A percentile compares a stretch with the other conserved stretches of the same genome.
phyloP scores from a whole-genome alignment of 495 filamentous ascomycete genomes.

The Immersiella caudata region DNA sequence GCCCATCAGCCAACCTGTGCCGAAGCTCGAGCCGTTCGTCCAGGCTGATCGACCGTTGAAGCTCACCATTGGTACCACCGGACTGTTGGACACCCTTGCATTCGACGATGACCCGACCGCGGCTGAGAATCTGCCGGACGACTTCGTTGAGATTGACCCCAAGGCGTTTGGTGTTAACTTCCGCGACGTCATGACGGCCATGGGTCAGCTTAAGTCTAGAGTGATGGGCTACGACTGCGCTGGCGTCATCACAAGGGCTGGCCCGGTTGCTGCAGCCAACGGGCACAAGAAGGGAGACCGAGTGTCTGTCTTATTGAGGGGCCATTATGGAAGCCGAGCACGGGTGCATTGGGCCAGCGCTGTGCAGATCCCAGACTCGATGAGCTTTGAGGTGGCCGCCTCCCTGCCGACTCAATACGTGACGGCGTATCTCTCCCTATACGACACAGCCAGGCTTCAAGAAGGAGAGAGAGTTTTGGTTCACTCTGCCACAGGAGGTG shows the following conservation, averaged over 20 bases:
- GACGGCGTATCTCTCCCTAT: slow-evolving; percentile 56
- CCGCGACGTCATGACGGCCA: slow-evolving; percentile 54
- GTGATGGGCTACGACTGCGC: slow-evolving; percentile 51
- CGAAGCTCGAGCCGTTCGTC: slow-evolving; percentile 31
- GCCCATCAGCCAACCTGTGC: not conserved
- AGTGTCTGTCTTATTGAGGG: slow-evolving; percentile 44
- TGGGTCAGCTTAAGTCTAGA: slow-evolving; percentile 49
- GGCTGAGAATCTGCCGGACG: slow-evolving; percentile 23
- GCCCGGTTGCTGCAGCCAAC: slow-evolving; percentile 48
- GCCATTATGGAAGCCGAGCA: slow-evolving; percentile 28
- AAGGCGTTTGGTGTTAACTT: slow-evolving; percentile 48
- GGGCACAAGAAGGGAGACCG: slow-evolving; percentile 50
- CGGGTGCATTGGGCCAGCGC: slow-evolving; percentile 29
- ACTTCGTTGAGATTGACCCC: slow-evolving; percentile 47
- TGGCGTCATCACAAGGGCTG: slow-evolving; percentile 55
- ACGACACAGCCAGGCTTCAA: slow-evolving; percentile 41
- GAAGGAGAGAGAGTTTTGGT: slow-evolving; percentile 62
- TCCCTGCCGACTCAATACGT: slow-evolving; percentile 56
- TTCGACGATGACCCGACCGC: slow-evolving; percentile 36
- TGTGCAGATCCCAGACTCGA: slow-evolving; percentile 47
- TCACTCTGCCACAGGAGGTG: slow-evolving; percentile 57
- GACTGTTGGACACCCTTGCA: slow-evolving; percentile 37
- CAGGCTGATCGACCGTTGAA: slow-evolving; percentile 36
- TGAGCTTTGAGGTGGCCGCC: slow-evolving; percentile 53
- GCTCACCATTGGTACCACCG: slow-evolving; percentile 36